phyloP scores from a whole-genome alignment of 768 basidiomycete species.

The Pisolithus marmoratus region DNA sequence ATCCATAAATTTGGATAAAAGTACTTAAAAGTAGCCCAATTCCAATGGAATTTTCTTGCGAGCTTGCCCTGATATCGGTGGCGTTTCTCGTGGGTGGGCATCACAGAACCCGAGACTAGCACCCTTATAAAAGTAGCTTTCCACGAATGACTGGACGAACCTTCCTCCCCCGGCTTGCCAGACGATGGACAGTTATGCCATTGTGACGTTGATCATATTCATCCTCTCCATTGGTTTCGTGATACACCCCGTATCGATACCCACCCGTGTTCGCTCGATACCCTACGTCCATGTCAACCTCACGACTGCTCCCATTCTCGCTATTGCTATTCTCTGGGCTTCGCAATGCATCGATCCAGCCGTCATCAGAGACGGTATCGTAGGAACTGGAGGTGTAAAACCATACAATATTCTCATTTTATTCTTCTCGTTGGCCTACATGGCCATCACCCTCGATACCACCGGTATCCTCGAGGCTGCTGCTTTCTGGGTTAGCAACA shows the following conservation, averaged over 20 bases:
- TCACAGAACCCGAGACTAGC: too few species aligned
- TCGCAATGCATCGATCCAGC: slow-evolving; percentile 41
- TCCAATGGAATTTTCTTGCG: too few species aligned
- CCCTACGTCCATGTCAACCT: slow-evolving; percentile 40
- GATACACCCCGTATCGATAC: slow-evolving; percentile 41
- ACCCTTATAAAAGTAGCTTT: too few species aligned
- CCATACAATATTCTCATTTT: slow-evolving; percentile 93
- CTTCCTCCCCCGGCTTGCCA: too few species aligned
- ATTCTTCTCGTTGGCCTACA: slow-evolving; percentile 89
- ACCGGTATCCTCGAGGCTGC: slow-evolving; percentile 84
- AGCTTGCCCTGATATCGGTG: too few species aligned
- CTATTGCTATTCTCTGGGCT: slow-evolving; percentile 50
- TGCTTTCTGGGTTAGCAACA: slow-evolving; percentile 84
- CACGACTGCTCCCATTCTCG: slow-evolving; percentile 48
- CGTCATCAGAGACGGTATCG: slow-evolving; percentile 70
- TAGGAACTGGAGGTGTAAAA: slow-evolving; percentile 71
- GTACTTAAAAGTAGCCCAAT: too few species aligned
- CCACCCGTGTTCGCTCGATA: slow-evolving; percentile 25
- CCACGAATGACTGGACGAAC: too few species aligned
- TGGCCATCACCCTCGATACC: slow-evolving; percentile 86
- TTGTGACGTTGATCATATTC: slow-evolving; percentile 49
- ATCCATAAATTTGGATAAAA: too few species aligned
- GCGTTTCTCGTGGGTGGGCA: too few species aligned
- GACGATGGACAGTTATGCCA: slow-evolving; percentile 42
- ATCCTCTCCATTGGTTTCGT: slow-evolving; percentile 49